phyloP scores from a whole-genome alignment of 2,329 filamentous ascomycete genomes.

The Aureobasidium uvarum region DNA sequence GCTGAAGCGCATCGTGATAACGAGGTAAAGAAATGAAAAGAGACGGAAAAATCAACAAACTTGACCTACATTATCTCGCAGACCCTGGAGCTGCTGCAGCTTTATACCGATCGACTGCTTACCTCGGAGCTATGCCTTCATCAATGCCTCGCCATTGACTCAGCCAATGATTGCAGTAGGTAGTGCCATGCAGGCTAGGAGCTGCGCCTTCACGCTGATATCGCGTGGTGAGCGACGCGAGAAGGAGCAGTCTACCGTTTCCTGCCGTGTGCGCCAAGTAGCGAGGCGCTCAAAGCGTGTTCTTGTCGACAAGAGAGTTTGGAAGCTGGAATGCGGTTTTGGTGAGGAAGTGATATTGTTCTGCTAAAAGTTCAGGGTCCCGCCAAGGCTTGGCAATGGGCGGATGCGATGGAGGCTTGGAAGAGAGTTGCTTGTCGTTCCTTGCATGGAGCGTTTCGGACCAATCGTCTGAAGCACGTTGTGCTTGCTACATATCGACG shows the following conservation, averaged over 20 bases:
- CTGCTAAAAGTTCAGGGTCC: neutral
- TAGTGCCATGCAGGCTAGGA: conserved; percentile 5
- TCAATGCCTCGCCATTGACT: neutral
- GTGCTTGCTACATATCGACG: conserved; percentile 5
- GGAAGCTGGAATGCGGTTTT: neutral
- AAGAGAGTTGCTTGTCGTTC: conserved; percentile 3
- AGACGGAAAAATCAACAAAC: neutral
- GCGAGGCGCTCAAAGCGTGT: conserved; percentile 10
- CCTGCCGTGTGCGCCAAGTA: conserved; percentile 9
- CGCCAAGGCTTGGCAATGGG: conserved; percentile 7
- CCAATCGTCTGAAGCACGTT: conserved; percentile 23
- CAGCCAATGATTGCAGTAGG: neutral
- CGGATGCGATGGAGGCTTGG: neutral
- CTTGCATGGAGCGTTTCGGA: neutral
- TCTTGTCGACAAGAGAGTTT: neutral
- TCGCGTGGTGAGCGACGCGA: neutral
- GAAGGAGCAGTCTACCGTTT: neutral
- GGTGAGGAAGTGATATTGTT: neutral
- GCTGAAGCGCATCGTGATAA: conserved; percentile 12
- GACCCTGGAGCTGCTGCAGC: neutral
- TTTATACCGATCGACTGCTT: neutral
- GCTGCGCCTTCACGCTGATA: neutral
- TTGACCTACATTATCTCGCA: neutral
- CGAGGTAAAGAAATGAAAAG: neutral
- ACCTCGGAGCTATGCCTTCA: neutral